These are phyloP conservation scores for Thermochaetoides thermophila DNA, from an alignment of 495 filamentous ascomycete genomes.

Conservation along the genomic window DNA sequence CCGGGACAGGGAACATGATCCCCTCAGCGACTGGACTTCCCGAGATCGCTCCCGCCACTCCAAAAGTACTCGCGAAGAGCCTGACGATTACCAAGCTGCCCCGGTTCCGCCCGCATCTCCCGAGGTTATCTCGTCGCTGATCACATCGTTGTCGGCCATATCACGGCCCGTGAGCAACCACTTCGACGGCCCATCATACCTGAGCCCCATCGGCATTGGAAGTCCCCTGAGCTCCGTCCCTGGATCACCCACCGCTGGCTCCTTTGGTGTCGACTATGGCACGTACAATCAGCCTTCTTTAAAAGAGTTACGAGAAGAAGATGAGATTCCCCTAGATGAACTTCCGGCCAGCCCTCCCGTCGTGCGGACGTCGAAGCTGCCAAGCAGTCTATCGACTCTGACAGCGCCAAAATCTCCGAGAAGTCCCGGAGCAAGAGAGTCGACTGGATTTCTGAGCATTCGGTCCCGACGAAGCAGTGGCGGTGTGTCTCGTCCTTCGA, in stretches of 20 bases:
- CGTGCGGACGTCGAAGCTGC: constrained; percentile 72
- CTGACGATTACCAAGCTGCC: too few relatives aligned
- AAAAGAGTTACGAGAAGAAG: constrained; percentile 42
- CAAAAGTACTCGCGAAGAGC: too few relatives aligned
- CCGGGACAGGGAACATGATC: too few relatives aligned
- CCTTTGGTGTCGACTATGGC: constrained; percentile 61
- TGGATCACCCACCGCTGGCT: constrained; percentile 35
- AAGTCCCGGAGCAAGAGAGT: constrained; percentile 25
- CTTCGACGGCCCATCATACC: constrained; percentile 40
- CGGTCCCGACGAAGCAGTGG: constrained; percentile 28
- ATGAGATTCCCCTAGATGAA: constrained; percentile 40
- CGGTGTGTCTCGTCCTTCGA: constrained; percentile 34
- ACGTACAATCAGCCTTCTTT: constrained; percentile 34
- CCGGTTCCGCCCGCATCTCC: constrained; percentile 52
- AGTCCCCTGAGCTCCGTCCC: constrained; percentile 32
- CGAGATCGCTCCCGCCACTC: too few relatives aligned
- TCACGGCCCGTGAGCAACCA: constrained; percentile 58
- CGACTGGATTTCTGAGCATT: constrained; percentile 27
- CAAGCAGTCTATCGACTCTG: constrained; percentile 52
- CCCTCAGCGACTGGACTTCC: too few relatives aligned
- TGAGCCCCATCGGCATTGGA: constrained; percentile 14
- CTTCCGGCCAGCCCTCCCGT: constrained; percentile 65
- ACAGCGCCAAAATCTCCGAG: constrained; percentile 46
- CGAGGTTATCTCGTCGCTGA: constrained; percentile 85
- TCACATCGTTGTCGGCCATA: constrained; percentile 81